A percentile compares a stretch with the other conserved stretches of the same genome.
phyloP scores from a whole-genome alignment of 345 rosid genomes.

The Sonneratia alba region DNA sequence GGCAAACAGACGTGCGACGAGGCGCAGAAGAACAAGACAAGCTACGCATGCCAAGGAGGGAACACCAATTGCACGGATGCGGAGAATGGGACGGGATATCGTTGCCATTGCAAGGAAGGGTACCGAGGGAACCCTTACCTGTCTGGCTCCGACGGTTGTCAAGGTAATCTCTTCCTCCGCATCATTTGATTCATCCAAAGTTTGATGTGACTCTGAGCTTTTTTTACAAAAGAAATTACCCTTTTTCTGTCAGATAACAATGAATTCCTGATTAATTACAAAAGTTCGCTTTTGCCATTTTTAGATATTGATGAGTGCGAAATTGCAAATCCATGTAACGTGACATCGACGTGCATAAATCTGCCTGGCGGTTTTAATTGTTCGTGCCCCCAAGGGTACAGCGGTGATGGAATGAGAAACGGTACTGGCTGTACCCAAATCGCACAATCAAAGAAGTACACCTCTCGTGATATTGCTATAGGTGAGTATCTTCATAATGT shows the following conservation, averaged over 20 bases:
- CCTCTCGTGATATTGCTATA: conserved; percentile 11
- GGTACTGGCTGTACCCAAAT: conserved; percentile 9
- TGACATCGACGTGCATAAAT: neutral
- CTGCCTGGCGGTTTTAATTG: conserved; percentile 20
- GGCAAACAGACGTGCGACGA: neutral
- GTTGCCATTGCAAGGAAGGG: neutral
- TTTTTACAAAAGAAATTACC: no score
- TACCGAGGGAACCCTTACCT: conserved; percentile 1
- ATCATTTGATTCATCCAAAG: no score
- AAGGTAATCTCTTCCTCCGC: neutral
- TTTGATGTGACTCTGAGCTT: no score
- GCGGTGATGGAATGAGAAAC: conserved; percentile 15
- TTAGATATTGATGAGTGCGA: conserved; percentile 26
- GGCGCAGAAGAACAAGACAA: neutral
- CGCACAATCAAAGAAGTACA: neutral
- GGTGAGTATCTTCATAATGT: neutral
- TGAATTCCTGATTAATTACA: no score
- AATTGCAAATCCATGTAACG: neutral
- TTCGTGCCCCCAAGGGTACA: conserved; percentile 19
- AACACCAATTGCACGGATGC: conserved; percentile 3
- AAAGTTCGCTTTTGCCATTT: neutral
- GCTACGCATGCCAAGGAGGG: conserved; percentile 6
- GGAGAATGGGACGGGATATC: neutral
- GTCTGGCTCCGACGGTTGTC: neutral
- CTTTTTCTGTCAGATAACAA: no score